These are phyloP conservation scores for Coelastrella sp. DNA, from an alignment of 139 green algal genomes.

Conservation along the genomic window DNA sequence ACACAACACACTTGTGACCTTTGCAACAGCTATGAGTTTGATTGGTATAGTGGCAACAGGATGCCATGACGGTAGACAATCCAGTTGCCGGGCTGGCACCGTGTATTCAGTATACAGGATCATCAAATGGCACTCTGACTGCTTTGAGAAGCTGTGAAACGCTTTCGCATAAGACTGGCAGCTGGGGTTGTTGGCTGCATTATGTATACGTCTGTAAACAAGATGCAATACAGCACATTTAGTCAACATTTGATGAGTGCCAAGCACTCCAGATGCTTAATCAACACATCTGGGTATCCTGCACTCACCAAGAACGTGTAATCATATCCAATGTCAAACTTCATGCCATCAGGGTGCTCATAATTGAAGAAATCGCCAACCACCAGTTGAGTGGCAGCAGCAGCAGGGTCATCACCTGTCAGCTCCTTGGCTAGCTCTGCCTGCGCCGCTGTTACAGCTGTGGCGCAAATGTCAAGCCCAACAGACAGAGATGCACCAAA, in stretches of 20 bases:
- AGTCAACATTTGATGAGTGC: not conserved
- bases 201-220: too few relatives aligned
- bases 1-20: too few relatives aligned
- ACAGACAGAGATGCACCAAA: not conserved
- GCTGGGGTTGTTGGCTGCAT: too few relatives aligned
- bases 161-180: too few relatives aligned
- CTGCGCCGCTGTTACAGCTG: not conserved
- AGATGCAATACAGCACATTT: not conserved
- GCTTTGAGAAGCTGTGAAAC: too few relatives aligned
- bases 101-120: too few relatives aligned
- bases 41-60: too few relatives aligned
- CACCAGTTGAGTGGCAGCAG: not conserved
- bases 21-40: too few relatives aligned
- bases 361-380: constrained; percentile 20
- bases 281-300: not conserved
- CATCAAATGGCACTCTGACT: too few relatives aligned
- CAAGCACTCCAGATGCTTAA: not conserved
- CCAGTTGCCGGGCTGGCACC: too few relatives aligned
- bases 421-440: not conserved
- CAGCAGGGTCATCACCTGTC: not conserved
- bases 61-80: too few relatives aligned
- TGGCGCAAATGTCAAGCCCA: constrained; percentile 18
- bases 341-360: not conserved
- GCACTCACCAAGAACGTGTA: constrained; percentile 38
- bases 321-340: constrained; percentile 27